A percentile compares a stretch with the other conserved stretches of the same genome.
Evolutionary conservation across 2,329 filamentous ascomycete species (phyloP).

Genomic region (Aureobasidium pullulans): DNA sequence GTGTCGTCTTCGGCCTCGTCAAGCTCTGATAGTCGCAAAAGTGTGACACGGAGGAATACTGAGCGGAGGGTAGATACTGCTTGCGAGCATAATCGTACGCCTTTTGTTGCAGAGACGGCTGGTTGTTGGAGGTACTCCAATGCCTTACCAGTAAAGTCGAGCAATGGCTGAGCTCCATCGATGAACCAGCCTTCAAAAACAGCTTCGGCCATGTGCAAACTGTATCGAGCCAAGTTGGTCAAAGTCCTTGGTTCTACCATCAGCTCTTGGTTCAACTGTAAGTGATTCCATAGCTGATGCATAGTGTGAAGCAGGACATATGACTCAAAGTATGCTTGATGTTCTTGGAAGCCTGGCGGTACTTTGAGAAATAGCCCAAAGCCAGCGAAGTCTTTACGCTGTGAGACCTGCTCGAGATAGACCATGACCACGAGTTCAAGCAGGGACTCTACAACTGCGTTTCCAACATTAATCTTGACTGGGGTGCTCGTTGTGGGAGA

Average conservation of each 20-base stretch:
- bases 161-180: conserved; percentile 70
- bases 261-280: conserved; percentile 64
- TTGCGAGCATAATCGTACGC: conserved; percentile 83
- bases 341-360: conserved; percentile 86
- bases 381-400: conserved; percentile 82
- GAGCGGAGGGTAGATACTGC: conserved; percentile 68
- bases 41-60: conserved; percentile 69
- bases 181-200: conserved; percentile 97
- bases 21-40: conserved; percentile 76
- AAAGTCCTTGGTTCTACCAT: conserved; percentile 76
- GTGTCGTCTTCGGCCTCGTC: conserved; percentile 58
- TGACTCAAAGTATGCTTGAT: conserved; percentile 92
- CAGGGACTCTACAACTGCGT: conserved; percentile 66
- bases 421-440: conserved; percentile 71
- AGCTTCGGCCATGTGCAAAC: conserved; percentile 74
- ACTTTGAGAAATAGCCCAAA: conserved; percentile 80
- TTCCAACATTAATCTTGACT: conserved; percentile 47
- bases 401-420: conserved; percentile 78
- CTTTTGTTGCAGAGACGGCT: conserved; percentile 73
- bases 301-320: conserved; percentile 74
- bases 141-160: conserved; percentile 79
- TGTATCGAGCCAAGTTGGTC: conserved; percentile 78
- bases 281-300: conserved; percentile 58
- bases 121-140: conserved; percentile 84
- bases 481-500: conserved; percentile 49